Base-by-base conservation (phyloP, 441 rosid species). In the Mallotus japonicus region DNA sequence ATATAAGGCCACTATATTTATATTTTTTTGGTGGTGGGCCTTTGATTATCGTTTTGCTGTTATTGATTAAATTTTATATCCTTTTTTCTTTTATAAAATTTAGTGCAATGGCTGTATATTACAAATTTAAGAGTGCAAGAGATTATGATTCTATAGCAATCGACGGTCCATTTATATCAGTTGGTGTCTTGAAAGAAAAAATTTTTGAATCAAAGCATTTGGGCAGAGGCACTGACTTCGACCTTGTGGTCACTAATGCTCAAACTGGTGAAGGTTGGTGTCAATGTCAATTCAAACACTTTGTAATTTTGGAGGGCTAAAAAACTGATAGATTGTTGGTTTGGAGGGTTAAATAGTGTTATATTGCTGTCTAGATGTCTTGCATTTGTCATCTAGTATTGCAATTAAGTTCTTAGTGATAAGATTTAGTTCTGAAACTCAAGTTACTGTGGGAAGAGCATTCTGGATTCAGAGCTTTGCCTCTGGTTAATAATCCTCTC, bases 61-160 rank as follows among this genome's bases (percentile, higher is more conserved):
- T 65, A 62, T 76, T 82, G 76, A 71, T 78, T 75, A 78, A 72
- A 54, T 67, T 76, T 62, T 6, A 67, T 72, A 70, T 74, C 37
- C 60, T 53, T 75, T 62, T 8, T 71, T 72, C 68, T 72, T 51
- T 67, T 57, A 70, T 62, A 72, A 74, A 37, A 37, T 37, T 37
- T 37, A 37, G 40, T 37, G 67, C 76, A 73, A 95, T 95, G 99
- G 97, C 99, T 77, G 95, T 95, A 56, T 92, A 93, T 87, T 95
- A 93, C 88, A 95, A 95, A 83, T 95, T 93, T 87, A 93, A 95
- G 94, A 95, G 99, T 90, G 99, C 99, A 74, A 87, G 86, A 92
- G 97, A 87, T 82, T 95, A 86, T 82, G 97, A 95, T 89, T 88
- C 98, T 64, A 85, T 95, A 59, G 69, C 90, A 70, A 84, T 95